Conservation (phyloP, 495 filamentous ascomycete species). For the Evernia prunastri region DNA sequence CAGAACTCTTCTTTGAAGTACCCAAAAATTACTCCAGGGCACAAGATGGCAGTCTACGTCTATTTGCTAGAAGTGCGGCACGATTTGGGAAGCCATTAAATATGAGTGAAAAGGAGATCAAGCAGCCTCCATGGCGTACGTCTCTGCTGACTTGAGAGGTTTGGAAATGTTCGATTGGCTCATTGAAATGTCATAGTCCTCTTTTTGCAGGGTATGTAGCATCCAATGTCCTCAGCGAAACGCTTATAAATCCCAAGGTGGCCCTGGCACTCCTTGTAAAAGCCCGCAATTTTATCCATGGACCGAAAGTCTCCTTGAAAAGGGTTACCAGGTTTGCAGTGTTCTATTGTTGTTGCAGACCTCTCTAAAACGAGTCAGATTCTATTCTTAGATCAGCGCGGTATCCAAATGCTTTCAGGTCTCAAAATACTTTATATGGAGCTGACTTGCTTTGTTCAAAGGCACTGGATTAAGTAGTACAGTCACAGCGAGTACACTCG, state of each 20-base stretch:
- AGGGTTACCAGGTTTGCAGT: conserved; percentile 51
- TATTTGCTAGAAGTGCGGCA: conserved; percentile 68
- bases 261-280: conserved; percentile 22
- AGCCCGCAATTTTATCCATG: conserved; percentile 30
- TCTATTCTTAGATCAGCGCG: conserved; percentile 75
- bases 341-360: neutral
- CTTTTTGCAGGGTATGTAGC: conserved; percentile 31
- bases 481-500: conserved; percentile 63
- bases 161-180: neutral
- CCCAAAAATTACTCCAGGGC: conserved; percentile 65
- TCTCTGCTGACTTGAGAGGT: neutral
- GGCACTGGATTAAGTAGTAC: conserved; percentile 67
- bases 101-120: conserved; percentile 38
- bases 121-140: conserved; percentile 48
- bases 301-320: conserved; percentile 61
- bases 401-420: neutral
- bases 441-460: neutral
- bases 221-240: neutral
- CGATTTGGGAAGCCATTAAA: conserved; percentile 58
- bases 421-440: neutral
- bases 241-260: conserved; percentile 11
- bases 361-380: conserved; percentile 38
- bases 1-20: conserved; percentile 79
- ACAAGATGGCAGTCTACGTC: conserved; percentile 50
- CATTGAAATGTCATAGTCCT: conserved; percentile 22